Evolutionary conservation across 331 rosid genomes (phyloP), one percentile per base, ranked within the genome.

Genomic region (Quercus phellos): DNA sequence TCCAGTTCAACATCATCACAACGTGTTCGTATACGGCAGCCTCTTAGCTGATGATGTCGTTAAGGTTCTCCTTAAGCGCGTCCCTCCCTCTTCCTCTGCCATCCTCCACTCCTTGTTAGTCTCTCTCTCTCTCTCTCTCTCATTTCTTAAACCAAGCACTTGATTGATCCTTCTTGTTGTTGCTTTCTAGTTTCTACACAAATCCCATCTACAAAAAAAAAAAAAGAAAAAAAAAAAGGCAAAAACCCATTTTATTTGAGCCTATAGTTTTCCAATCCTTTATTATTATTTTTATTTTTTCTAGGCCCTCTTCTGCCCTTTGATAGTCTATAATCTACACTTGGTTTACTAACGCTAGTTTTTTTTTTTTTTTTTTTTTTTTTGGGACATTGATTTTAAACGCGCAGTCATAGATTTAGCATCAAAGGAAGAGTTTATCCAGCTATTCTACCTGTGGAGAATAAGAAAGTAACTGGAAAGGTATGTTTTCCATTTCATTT

Each of bases 371-470:
- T 6, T 35, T n/a, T n/a, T n/a, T 7, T 38, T 38, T 38, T 38
- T 7, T 7, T 1, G 43, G 21, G 29, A 59, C 21, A 17, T 53
- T 59, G 73, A 68, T 10, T 18, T 53, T 61, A 27, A 79, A 19
- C 43, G 4, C 73, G 83, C 82, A 94, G 97, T 78, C 94, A 88
- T 29, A 81, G 99, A 77, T 94, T 86, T 51, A 89, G 91, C 86
- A 86, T 92, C 91, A 89, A 85, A 84, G 92, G 79, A 81, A 96
- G 97, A 43, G 92, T 90, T 42, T 94, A 94, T 86, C 98, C 99
- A 2, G 97, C 99, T 74, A 92, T 94, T 81, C 79, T 90, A 14
- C 99, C 99, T 0, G 87, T 90, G 14, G 77, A 81, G 63, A 72
- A 79, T 19, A 69, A 86, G 55, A 82, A 83, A 76, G 91, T 92